Evolutionary conservation across 768 basidiomycete species (phyloP).

Genomic region (Lactifluus pinguis): DNA sequence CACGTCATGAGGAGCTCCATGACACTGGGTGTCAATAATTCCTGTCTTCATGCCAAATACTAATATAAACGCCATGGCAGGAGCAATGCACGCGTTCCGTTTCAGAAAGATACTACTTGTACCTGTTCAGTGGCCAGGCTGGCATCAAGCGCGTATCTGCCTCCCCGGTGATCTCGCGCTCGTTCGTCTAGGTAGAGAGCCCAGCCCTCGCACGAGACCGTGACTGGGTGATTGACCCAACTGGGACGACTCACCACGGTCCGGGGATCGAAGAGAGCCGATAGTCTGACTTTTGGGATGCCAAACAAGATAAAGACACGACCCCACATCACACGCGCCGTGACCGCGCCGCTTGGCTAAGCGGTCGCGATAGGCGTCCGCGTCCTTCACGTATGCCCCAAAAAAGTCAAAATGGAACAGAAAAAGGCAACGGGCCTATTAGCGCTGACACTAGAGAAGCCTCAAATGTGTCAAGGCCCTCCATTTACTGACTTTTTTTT

Average conservation of each 20-base stretch:
- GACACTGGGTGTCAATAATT: not conserved
- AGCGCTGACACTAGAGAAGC: constrained; percentile 2
- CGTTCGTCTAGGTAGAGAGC: not conserved
- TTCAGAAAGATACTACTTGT: not conserved
- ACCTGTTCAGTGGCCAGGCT: not conserved
- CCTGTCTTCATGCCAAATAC: not conserved
- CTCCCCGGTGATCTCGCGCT: not conserved
- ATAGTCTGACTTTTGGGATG: not conserved
- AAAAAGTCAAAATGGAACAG: constrained; percentile 1
- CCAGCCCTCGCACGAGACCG: not conserved
- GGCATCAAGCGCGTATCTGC: not conserved
- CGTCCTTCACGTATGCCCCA: not conserved
- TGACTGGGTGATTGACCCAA: not conserved
- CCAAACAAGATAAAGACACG: not conserved
- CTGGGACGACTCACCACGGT: not conserved
- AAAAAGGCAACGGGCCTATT: constrained; percentile 8
- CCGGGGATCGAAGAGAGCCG: not conserved
- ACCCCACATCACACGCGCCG: not conserved
- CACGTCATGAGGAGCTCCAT: not conserved
- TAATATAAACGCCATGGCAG: not conserved
- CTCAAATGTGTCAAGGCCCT: constrained; percentile 1
- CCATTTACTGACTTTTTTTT: not conserved
- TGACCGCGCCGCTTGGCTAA: constrained; percentile 7
- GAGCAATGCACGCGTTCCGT: not conserved
- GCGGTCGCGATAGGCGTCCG: constrained; percentile 1